phyloP scores from a whole-genome alignment of 805 yeast genomes.

The Geotrichum ghanense region DNA sequence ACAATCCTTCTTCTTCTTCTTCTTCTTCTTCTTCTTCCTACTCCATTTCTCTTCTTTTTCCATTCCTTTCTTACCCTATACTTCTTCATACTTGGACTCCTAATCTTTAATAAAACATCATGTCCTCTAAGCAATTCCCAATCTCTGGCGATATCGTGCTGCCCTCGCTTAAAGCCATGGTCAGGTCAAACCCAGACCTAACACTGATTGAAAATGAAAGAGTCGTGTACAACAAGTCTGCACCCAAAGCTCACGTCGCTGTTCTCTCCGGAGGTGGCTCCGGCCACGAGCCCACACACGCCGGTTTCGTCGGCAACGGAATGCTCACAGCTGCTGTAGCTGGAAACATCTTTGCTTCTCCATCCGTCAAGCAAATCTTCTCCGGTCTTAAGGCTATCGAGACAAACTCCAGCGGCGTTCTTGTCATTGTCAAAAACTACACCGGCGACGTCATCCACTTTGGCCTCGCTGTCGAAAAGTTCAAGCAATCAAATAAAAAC shows the following conservation, averaged over 20 bases:
- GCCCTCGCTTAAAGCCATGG: conserved; percentile 41
- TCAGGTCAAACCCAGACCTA: conserved; percentile 43
- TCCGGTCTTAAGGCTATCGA: conserved; percentile 54
- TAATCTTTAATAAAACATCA: too few species aligned
- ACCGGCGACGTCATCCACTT: conserved; percentile 92
- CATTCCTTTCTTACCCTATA: too few species aligned
- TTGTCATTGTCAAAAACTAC: conserved; percentile 79
- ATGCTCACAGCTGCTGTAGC: conserved; percentile 78
- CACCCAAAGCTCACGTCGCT: conserved; percentile 41
- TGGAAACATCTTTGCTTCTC: conserved; percentile 90
- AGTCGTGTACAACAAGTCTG: conserved; percentile 34
- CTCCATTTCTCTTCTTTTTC: too few species aligned
- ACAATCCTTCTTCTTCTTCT: too few species aligned
- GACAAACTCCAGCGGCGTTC: conserved; percentile 50
- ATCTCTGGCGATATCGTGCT: conserved; percentile 23
- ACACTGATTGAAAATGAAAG: conserved; percentile 43
- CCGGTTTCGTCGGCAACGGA: conserved; percentile 82
- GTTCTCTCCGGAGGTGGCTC: conserved; percentile 88
- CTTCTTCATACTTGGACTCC: too few species aligned
- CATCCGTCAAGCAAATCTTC: conserved; percentile 79
- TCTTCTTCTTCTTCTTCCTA: too few species aligned
- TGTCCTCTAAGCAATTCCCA: conserved; percentile 24
- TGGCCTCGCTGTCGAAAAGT: conserved; percentile 83
- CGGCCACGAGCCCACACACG: conserved; percentile 93
- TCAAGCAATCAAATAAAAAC: conserved; percentile 62